A percentile compares a stretch with the other conserved stretches of the same genome.
These are phyloP conservation scores for Xylaria flabelliformis DNA, from an alignment of 495 filamentous ascomycete genomes.

Conservation along the genomic window DNA sequence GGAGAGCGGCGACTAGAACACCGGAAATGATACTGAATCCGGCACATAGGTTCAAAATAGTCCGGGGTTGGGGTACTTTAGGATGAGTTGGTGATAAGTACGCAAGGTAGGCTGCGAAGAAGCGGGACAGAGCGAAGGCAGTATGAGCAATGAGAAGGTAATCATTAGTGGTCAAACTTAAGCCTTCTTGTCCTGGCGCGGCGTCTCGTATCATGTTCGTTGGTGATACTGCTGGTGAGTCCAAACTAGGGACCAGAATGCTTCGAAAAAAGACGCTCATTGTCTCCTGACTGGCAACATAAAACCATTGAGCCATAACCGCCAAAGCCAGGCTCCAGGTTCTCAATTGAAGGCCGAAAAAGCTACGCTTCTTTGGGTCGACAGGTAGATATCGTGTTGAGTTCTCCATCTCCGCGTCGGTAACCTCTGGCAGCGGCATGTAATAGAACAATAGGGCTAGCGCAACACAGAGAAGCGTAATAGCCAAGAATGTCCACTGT, in stretches of 20 bases:
- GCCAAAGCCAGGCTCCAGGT: conserved; percentile 63
- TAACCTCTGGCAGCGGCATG: conserved; percentile 61
- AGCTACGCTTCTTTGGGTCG: conserved; percentile 45
- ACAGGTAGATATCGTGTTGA: conserved; percentile 50
- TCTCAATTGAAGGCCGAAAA: conserved; percentile 46
- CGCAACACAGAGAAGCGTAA: conserved; percentile 72
- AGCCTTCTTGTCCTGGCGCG: conserved; percentile 42
- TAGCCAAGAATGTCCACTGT: conserved; percentile 79
- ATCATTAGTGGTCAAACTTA: conserved; percentile 63
- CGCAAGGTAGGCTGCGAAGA: conserved; percentile 54
- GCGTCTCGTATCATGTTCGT: conserved; percentile 49
- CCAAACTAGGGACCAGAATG: conserved; percentile 48
- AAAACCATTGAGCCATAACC: conserved; percentile 74
- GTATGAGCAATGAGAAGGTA: conserved; percentile 55
- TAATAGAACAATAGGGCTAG: conserved; percentile 67
- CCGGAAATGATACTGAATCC: conserved; percentile 53
- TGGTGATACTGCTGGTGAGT: conserved; percentile 46
- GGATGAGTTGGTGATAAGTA: conserved; percentile 58
- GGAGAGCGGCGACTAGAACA: conserved; percentile 55
- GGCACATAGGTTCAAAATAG: conserved; percentile 56
- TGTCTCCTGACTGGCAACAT: conserved; percentile 73
- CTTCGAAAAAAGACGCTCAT: conserved; percentile 70
- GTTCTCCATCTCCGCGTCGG: conserved; percentile 56
- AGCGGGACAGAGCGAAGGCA: conserved; percentile 56
- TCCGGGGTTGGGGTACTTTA: conserved; percentile 57